Evolutionary conservation across 2,329 filamentous ascomycete genomes (phyloP), one percentile per base, ranked within the genome.

Genomic region (Ilyonectria sp.): DNA sequence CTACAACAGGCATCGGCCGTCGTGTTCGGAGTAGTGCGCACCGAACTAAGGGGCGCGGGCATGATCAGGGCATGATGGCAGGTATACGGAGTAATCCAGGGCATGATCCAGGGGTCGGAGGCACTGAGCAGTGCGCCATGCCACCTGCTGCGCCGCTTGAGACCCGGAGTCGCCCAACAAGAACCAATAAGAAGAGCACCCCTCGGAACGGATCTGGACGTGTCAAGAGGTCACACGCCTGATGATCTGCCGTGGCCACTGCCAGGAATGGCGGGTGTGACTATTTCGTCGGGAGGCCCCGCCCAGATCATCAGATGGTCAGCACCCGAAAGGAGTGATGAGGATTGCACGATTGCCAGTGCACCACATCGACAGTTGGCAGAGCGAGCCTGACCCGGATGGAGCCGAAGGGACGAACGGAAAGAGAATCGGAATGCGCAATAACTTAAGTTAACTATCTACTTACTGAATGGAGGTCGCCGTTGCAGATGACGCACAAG

Each of bases 251-350:
- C 50, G 31, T 43, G 23, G 52, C 33, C 50, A 52, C 31, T n/a
- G 29, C 52, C 50, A 40, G 52, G 46, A 26, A 21, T 19, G 56
- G 33, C 17, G 44, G 31, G 44, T 29, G 63, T 61, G 63, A 44
- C 58, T 66, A 13, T 53, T 37, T 6, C n/a, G 58, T 61, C 63
- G 63, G 63, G 53, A 53, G 53, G 58, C 58, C 53, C 63, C 63
- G 63, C 63, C 35, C 11, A 19, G n/a, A 57, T 54, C n/a, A 52
- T 66, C 63, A 62, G 63, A 62, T 57, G 63, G 63, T 65, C 44
- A 57, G 58, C 52, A 37, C 19, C 49, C 54, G 33, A 57, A 54
- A 60, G 29, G 37, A 37, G 61, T 11, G 37, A 54, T 29, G 53
- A 65, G 31, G 57, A 43, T 43, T n/a, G 40, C 40, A 17, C 40